phyloP scores from a whole-genome alignment of 768 basidiomycete species.

The Lepiota subincarnata region DNA sequence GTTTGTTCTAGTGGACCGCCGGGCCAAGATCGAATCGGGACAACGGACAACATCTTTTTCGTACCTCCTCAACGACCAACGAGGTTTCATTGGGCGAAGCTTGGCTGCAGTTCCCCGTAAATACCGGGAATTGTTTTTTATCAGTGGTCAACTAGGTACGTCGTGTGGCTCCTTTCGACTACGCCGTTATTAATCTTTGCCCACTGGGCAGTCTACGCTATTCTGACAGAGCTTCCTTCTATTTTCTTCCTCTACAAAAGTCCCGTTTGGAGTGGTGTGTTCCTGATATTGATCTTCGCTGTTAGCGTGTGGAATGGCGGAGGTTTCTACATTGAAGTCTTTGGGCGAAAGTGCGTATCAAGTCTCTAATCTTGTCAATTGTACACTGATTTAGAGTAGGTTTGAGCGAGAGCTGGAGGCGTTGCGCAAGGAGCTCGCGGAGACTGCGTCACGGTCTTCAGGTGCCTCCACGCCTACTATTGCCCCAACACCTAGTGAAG shows the following conservation, averaged over 20 bases:
- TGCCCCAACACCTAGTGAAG: slow-evolving; percentile 23
- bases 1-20: slow-evolving; percentile 86
- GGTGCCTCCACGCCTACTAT: slow-evolving; percentile 46
- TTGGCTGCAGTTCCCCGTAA: slow-evolving; percentile 56
- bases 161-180: slow-evolving; percentile 11
- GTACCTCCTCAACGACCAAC: slow-evolving; percentile 84
- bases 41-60: slow-evolving; percentile 89
- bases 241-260: slow-evolving; percentile 82
- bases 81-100: slow-evolving; percentile 72
- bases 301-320: slow-evolving; percentile 96
- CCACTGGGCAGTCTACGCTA: slow-evolving; percentile 59
- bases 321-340: slow-evolving; percentile 94
- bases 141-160: slow-evolving; percentile 79
- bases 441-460: slow-evolving; percentile 44
- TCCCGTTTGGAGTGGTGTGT: slow-evolving; percentile 69
- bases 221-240: slow-evolving; percentile 84
- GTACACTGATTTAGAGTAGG: slow-evolving; percentile 34
- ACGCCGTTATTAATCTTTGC: slow-evolving; percentile 2
- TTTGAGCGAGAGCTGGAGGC: slow-evolving; percentile 92
- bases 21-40: slow-evolving; percentile 87
- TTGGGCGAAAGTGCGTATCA: slow-evolving; percentile 83
- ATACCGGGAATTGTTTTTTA: slow-evolving; percentile 71
- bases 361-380: slow-evolving; percentile 10
- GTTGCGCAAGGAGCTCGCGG: slow-evolving; percentile 85
- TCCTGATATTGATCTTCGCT: slow-evolving; percentile 75